Base-by-base conservation (phyloP, 768 basidiomycete genomes). In the Saitozyma podzolica region DNA sequence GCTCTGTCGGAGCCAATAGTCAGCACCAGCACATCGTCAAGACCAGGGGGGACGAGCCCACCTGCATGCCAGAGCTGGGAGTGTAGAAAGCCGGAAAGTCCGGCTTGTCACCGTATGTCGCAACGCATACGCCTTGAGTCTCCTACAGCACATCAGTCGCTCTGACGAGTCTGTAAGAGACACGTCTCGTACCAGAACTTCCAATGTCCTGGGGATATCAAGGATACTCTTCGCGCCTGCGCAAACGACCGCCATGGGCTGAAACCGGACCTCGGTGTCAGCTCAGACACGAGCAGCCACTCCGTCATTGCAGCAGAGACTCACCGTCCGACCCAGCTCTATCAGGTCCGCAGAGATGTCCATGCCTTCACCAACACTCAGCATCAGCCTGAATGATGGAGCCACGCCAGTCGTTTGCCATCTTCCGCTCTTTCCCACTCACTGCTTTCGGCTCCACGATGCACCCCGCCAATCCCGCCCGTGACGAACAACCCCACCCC, bases 21-120 rank as follows among this genome's bases (percentile, higher is more conserved):
- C 58, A 67, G 65, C 11, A 39, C 7, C 14, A 37, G 3, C 14
- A 58, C 14, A 10, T 43, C 37, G 41, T 50, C 8, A 40, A 20
- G 10, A 6, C 14, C 9, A 48, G 39, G 29, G 14, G 0, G 40
- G 3, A 41, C 52, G 47, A 62, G 80, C 64, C 63, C 88, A 91
- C 82, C 89, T 82, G 75, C 88, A 87, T 29, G 0, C 95, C 95
- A 65, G 91, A 93, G 55, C 82, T 82, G 16, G 89, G 88, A 11
- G 86, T 85, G 77, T 92, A 99, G 81, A 99, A 99, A 0, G 94
- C 96, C 2, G 96, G 96, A 69, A 98, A 98, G 68, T 93, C 90
- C 16, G 84, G 82, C 0, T 87, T 86, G 50, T 84, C 72, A 0
- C 87, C 86, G 69, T 90, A 94, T 0, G 91, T 85, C 5, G 94